Percentiles rank a stretch among this genome's conserved stretches.
These are phyloP conservation scores for Plantago major DNA, from an alignment of 257 asterid species.

Conservation along the genomic window DNA sequence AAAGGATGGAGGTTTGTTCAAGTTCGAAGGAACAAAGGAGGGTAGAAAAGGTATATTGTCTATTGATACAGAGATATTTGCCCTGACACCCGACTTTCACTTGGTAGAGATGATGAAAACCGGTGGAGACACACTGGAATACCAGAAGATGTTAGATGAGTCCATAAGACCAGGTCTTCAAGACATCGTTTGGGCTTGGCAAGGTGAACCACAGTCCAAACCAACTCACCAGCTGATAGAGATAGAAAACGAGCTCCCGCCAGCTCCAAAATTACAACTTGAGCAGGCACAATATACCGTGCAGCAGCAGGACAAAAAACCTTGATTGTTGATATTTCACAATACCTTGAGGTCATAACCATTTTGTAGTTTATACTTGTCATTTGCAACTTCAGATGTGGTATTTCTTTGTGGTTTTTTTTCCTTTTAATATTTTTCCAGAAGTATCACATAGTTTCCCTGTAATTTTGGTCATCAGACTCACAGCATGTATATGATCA, in stretches of 20 bases:
- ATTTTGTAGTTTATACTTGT: slow-evolving; percentile 6
- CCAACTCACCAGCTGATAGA: slow-evolving; percentile 17
- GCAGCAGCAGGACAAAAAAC: slow-evolving; percentile 41
- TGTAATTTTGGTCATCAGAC: background rate
- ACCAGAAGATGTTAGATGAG: slow-evolving; percentile 48
- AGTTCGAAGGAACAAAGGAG: slow-evolving; percentile 62
- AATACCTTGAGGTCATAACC: slow-evolving; percentile 9
- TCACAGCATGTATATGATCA: slow-evolving; percentile 6
- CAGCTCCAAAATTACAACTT: slow-evolving; percentile 1
- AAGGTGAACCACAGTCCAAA: slow-evolving; percentile 39
- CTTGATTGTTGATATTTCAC: slow-evolving; percentile 25
- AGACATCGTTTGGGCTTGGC: slow-evolving; percentile 80
- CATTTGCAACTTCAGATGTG: too few relatives aligned
- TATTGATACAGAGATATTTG: slow-evolving; percentile 79
- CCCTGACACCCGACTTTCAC: slow-evolving; percentile 53
- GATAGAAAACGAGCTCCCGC: slow-evolving; percentile 19
- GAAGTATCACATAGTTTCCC: slow-evolving; percentile 11
- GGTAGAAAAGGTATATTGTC: slow-evolving; percentile 65
- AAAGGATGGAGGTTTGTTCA: slow-evolving; percentile 60
- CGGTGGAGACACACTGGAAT: slow-evolving; percentile 73
- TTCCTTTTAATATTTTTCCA: background rate
- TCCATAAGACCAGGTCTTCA: slow-evolving; percentile 72
- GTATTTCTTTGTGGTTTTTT: slow-evolving; percentile 4
- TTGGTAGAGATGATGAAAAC: slow-evolving; percentile 77
- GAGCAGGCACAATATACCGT: slow-evolving; percentile 10